These are phyloP conservation scores for Plasmopara viticola DNA, from an alignment of 352 stramenopile species.

Conservation along the genomic window DNA sequence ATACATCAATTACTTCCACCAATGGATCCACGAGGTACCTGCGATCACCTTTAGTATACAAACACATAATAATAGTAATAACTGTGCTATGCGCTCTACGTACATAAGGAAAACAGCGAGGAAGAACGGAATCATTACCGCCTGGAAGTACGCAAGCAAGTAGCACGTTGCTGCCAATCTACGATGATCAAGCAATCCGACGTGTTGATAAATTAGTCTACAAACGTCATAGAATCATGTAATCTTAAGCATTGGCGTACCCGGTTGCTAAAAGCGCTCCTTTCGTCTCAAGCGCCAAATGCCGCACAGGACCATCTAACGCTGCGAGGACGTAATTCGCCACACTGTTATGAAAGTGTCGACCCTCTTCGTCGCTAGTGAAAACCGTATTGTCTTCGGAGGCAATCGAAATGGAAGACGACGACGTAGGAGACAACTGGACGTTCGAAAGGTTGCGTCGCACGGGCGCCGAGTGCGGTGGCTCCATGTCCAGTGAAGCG, in stretches of 20 bases:
- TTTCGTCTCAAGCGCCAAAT: conserved; percentile 76
- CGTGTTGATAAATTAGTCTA: conserved; percentile 2
- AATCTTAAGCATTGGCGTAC: conserved; percentile 22
- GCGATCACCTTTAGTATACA: not conserved
- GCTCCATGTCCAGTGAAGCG: conserved; percentile 67
- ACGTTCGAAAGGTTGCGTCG: conserved; percentile 32
- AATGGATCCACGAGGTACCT: conserved; percentile 82
- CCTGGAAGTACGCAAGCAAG: conserved; percentile 80
- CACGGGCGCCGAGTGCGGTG: conserved; percentile 27
- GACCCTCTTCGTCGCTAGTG: conserved; percentile 11
- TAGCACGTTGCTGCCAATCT: conserved; percentile 74
- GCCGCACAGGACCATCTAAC: conserved; percentile 57
- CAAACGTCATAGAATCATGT: not conserved
- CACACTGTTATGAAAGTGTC: conserved; percentile 41
- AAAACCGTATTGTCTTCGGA: conserved; percentile 6
- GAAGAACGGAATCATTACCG: conserved; percentile 82
- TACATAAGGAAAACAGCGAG: conserved; percentile 86
- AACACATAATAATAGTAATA: not conserved
- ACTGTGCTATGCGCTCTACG: conserved; percentile 1
- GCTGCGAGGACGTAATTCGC: conserved; percentile 51
- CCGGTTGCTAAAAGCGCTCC: conserved; percentile 75
- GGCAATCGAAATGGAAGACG: too few species aligned
- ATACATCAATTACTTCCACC: conserved; percentile 85
- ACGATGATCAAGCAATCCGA: conserved; percentile 1
- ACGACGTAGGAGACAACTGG: conserved; percentile 27